These are phyloP conservation scores for Penicillium angulare DNA, from an alignment of 495 filamentous ascomycete species.

Conservation along the genomic window DNA sequence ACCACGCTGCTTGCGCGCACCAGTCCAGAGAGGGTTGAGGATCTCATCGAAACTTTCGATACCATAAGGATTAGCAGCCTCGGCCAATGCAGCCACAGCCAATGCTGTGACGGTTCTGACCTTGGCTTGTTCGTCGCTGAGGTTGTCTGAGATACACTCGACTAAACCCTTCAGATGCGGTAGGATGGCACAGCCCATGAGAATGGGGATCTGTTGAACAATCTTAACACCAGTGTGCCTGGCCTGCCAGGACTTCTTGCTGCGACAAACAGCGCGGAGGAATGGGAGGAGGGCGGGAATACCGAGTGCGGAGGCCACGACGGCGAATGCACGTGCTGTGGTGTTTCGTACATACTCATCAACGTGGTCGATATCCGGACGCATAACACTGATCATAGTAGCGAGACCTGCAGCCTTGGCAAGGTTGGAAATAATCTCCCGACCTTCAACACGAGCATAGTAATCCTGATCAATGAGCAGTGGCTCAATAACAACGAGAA, in stretches of 20 bases:
- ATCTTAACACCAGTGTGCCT: constrained; percentile 99
- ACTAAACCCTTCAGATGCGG: constrained; percentile 95
- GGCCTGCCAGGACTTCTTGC: constrained; percentile 99
- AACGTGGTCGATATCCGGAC: constrained; percentile 96
- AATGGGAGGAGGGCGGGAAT: constrained; percentile 95
- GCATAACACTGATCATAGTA: constrained; percentile 99
- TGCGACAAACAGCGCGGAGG: constrained; percentile 89
- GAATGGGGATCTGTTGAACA: constrained; percentile 97
- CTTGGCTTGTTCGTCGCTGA: constrained; percentile 97
- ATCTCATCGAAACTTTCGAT: constrained; percentile 99
- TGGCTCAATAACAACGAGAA: constrained; percentile 98
- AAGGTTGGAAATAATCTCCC: constrained; percentile 97
- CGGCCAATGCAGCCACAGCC: constrained; percentile 92
- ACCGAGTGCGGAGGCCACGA: constrained; percentile 93
- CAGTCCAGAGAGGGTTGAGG: constrained; percentile 95
- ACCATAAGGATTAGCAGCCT: constrained; percentile 97
- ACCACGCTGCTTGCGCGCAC: constrained; percentile 90
- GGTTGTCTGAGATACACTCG: constrained; percentile 91
- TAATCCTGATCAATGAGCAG: constrained; percentile 99
- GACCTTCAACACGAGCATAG: constrained; percentile 96
- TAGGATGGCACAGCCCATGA: constrained; percentile 97
- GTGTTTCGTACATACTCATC: constrained; percentile 99
- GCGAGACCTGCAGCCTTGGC: constrained; percentile 96
- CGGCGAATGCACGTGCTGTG: constrained; percentile 94
- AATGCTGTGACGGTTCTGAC: constrained; percentile 94